Evolutionary conservation across 2,329 filamentous ascomycete species (phyloP).

Genomic region (Aspergillus quadrilineatus): DNA sequence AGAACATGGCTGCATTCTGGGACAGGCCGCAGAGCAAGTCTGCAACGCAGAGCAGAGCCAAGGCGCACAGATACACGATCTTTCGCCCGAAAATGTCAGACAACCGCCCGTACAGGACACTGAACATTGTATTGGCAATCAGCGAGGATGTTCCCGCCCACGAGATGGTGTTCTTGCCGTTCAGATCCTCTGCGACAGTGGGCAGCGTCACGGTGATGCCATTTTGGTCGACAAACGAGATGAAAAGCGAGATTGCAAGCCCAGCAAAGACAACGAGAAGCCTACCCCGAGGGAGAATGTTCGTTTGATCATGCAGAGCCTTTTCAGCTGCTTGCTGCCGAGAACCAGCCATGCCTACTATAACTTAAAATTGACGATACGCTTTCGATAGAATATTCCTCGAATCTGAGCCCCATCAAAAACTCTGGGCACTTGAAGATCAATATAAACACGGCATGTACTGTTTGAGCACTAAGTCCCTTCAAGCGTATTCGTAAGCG

Average conservation of each 20-base stretch:
- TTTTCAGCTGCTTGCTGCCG: slow-evolving; percentile 44
- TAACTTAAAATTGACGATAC: neutral
- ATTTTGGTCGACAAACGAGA: slow-evolving; percentile 60
- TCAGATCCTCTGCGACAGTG: slow-evolving; percentile 51
- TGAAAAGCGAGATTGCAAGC: slow-evolving; percentile 51
- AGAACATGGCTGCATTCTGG: slow-evolving; percentile 57
- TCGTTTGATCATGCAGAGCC: slow-evolving; percentile 56
- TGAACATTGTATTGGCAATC: slow-evolving; percentile 64
- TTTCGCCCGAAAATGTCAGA: slow-evolving; percentile 64
- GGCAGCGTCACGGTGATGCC: slow-evolving; percentile 56
- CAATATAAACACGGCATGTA: neutral
- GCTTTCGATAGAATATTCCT: neutral
- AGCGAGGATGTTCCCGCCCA: slow-evolving; percentile 72
- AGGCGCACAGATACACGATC: slow-evolving; percentile 54
- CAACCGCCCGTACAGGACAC: slow-evolving; percentile 62
- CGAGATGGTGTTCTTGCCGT: slow-evolving; percentile 54
- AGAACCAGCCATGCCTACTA: slow-evolving; percentile 14
- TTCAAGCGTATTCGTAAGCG: neutral
- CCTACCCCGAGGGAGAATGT: slow-evolving; percentile 54
- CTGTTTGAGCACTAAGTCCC: neutral
- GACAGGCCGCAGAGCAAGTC: slow-evolving; percentile 62
- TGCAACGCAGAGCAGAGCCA: slow-evolving; percentile 54
- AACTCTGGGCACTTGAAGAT: no score
- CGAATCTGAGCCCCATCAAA: neutral
- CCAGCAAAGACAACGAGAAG: slow-evolving; percentile 42